phyloP scores from a whole-genome alignment of 495 filamentous ascomycete genomes.

The Lentithecium fluviatile region DNA sequence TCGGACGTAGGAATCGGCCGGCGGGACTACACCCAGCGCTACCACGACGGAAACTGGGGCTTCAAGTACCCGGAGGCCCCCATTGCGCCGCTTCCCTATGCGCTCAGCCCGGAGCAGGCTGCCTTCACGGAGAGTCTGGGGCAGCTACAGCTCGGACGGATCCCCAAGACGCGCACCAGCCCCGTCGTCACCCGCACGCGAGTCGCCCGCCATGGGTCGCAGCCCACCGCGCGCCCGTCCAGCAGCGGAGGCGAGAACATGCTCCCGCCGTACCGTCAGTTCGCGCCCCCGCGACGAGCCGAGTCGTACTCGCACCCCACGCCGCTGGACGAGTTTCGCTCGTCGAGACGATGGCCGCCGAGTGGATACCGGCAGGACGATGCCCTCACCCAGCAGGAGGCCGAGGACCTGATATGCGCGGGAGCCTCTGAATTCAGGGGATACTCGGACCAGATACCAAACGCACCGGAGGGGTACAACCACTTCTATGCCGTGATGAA shows the following conservation, averaged over 20 bases:
- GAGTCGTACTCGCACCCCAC: conserved; percentile 34
- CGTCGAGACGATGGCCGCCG: conserved; percentile 38
- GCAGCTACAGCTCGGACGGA: conserved; percentile 5
- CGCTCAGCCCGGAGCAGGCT: not conserved
- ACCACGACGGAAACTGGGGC: conserved; percentile 22
- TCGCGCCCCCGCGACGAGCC: conserved; percentile 20
- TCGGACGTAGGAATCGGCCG: conserved; percentile 33
- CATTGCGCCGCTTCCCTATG: conserved; percentile 1
- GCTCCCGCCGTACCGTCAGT: conserved; percentile 21
- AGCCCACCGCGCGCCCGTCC: conserved; percentile 20
- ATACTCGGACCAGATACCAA: conserved; percentile 38
- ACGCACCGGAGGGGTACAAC: conserved; percentile 34
- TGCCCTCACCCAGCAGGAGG: conserved; percentile 30
- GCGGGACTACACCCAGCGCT: conserved; percentile 30
- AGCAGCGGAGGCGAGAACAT: conserved; percentile 28
- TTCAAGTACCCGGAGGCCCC: conserved; percentile 18
- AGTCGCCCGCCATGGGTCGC: conserved; percentile 29
- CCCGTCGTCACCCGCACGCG: conserved; percentile 30
- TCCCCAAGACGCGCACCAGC: conserved; percentile 28
- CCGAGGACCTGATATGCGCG: conserved; percentile 38
- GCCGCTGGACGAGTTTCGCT: conserved; percentile 34
- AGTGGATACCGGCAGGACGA: conserved; percentile 31
- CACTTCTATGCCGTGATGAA: conserved; percentile 41
- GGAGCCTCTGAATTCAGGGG: conserved; percentile 43
- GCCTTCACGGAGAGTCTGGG: not conserved